Evolutionary conservation across 2,329 filamentous ascomycete genomes (phyloP).

Genomic region (Lachnellula hyalina): DNA sequence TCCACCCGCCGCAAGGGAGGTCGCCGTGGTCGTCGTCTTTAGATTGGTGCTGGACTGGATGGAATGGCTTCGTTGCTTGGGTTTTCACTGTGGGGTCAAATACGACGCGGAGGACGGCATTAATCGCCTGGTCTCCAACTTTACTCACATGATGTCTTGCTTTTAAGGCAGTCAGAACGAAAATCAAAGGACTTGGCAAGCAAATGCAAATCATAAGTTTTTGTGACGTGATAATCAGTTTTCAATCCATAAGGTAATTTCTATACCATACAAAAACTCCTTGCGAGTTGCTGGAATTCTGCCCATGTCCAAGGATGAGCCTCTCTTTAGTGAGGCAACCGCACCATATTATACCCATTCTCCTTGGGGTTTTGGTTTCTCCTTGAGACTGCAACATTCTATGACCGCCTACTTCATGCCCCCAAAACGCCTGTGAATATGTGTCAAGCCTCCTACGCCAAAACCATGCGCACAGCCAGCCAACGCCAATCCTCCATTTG

Average conservation of each 20-base stretch:
- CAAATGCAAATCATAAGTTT: neutral
- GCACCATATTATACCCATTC: no score
- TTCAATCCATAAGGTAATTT: neutral
- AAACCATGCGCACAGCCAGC: neutral
- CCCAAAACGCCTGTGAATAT: neutral
- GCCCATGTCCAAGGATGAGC: no score
- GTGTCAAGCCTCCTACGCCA: neutral
- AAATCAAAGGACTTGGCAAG: conserved; percentile 19
- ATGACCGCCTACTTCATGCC: neutral
- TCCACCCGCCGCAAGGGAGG: conserved; percentile 99
- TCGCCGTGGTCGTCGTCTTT: conserved; percentile 99
- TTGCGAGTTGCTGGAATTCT: neutral
- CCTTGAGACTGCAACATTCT: neutral
- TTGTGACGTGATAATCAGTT: neutral
- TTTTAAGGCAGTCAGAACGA: conserved; percentile 28
- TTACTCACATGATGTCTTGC: conserved; percentile 42
- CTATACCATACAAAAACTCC: neutral
- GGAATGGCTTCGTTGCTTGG: conserved; percentile 26
- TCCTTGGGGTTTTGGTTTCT: neutral
- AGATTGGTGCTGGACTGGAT: conserved; percentile 37
- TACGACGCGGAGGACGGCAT: conserved; percentile 68
- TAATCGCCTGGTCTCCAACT: conserved; percentile 58
- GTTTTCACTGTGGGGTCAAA: conserved; percentile 57
- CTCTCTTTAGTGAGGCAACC: no score
- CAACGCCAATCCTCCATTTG: neutral